Conservation (phyloP, 805 yeast genomes). For the Ogataea ganodermae region DNA sequence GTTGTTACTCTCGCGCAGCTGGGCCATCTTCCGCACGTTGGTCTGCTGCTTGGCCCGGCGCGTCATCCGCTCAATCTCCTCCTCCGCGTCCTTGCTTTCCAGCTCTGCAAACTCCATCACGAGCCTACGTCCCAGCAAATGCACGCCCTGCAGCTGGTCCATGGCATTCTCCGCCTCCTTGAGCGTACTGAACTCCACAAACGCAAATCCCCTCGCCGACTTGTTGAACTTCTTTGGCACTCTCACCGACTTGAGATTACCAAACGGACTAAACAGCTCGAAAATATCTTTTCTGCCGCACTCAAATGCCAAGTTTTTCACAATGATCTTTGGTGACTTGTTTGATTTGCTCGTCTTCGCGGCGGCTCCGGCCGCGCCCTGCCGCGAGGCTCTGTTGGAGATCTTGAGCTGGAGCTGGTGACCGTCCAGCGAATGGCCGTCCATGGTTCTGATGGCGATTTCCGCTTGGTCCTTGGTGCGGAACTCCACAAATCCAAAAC, state of each 20-base stretch:
- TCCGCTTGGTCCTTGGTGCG: slow-evolving; percentile 75
- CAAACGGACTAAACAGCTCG: slow-evolving; percentile 91
- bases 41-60: slow-evolving; percentile 80
- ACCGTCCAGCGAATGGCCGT: slow-evolving; percentile 81
- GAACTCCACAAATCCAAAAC: slow-evolving; percentile 95
- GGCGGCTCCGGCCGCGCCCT: slow-evolving; percentile 37
- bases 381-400: slow-evolving; percentile 68
- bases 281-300: slow-evolving; percentile 91
- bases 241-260: slow-evolving; percentile 90
- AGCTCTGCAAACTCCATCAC: slow-evolving; percentile 91
- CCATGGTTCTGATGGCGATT: slow-evolving; percentile 69
- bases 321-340: slow-evolving; percentile 76
- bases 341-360: slow-evolving; percentile 37
- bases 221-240: slow-evolving; percentile 96
- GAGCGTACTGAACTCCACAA: slow-evolving; percentile 84
- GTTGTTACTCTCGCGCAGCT: slow-evolving; percentile 57
- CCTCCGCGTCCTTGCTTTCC: slow-evolving; percentile 82
- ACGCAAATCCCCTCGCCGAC: slow-evolving; percentile 96
- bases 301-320: slow-evolving; percentile 96
- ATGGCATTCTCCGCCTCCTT: slow-evolving; percentile 94
- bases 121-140: slow-evolving; percentile 90
- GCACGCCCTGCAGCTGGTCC: slow-evolving; percentile 93
- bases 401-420: slow-evolving; percentile 87
- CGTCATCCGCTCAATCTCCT: slow-evolving; percentile 88
- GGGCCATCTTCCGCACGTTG: slow-evolving; percentile 72